Evolutionary conservation across 2,329 filamentous ascomycete genomes (phyloP).

Genomic region (Colletotrichum orchidophilum): DNA sequence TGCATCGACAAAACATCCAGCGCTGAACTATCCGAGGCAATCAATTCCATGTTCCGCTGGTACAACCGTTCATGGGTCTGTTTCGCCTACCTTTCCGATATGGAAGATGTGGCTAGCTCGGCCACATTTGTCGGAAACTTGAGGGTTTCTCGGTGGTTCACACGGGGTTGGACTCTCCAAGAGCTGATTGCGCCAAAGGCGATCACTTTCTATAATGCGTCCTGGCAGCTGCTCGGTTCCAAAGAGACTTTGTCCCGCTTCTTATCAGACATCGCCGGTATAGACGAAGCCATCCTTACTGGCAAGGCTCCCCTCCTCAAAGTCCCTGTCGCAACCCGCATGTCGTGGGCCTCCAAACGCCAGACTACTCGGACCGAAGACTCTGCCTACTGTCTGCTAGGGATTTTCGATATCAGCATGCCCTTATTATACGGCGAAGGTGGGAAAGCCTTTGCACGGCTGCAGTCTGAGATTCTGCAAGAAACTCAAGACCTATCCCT

Average conservation of each 20-base stretch:
- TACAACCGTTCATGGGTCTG: neutral
- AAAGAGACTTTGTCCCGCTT: neutral
- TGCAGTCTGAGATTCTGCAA: conserved; percentile 25
- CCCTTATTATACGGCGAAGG: conserved; percentile 40
- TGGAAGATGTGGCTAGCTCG: neutral
- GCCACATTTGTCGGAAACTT: neutral
- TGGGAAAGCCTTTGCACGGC: conserved; percentile 35
- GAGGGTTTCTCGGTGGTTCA: neutral
- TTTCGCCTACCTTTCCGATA: neutral
- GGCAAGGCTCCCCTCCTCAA: neutral
- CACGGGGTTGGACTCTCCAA: neutral
- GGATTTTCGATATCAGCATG: conserved; percentile 41
- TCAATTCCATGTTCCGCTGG: neutral
- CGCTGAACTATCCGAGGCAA: neutral
- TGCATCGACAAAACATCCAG: conserved; percentile 8
- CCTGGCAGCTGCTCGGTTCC: neutral
- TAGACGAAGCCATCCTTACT: neutral
- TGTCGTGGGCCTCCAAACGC: conserved; percentile 40
- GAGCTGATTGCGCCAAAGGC: neutral
- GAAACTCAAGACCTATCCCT: conserved; percentile 9
- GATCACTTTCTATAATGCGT: neutral
- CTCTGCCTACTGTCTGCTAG: conserved; percentile 40
- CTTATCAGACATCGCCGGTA: neutral
- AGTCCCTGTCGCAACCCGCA: conserved; percentile 37
- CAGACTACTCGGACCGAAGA: conserved; percentile 37